Percentiles rank a stretch among this genome's conserved stretches.
These are phyloP conservation scores for Pichia sp. DNA, from an alignment of 1,139 yeast genomes.

Conservation along the genomic window DNA sequence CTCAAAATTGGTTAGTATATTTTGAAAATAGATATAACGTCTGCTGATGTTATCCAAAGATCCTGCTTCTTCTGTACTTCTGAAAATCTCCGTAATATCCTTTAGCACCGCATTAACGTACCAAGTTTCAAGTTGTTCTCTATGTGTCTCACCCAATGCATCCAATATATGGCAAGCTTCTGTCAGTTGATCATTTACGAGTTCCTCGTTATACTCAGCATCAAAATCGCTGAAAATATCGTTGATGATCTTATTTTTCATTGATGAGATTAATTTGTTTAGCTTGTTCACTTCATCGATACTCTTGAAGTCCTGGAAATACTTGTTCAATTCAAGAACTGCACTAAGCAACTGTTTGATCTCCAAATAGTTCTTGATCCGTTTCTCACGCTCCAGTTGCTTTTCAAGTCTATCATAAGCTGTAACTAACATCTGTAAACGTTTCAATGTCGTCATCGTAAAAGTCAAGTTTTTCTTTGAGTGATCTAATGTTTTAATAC, in stretches of 20 bases:
- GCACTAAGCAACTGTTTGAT: constrained; percentile 66
- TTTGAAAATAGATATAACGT: constrained; percentile 74
- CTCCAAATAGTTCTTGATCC: constrained; percentile 49
- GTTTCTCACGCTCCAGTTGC: constrained; percentile 31
- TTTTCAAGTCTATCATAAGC: constrained; percentile 63
- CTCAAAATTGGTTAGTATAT: constrained; percentile 52
- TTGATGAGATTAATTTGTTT: constrained; percentile 52
- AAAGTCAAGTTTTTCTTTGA: constrained; percentile 76
- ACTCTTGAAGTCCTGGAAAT: constrained; percentile 77
- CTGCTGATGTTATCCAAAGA: constrained; percentile 79
- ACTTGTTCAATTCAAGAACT: constrained; percentile 67
- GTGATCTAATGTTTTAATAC: constrained; percentile 70
- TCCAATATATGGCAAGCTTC: constrained; percentile 73
- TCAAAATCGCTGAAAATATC: constrained; percentile 75
- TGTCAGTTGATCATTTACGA: constrained; percentile 31
- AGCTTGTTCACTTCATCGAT: constrained; percentile 74
- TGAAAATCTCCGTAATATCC: constrained; percentile 72
- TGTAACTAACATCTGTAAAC: constrained; percentile 78
- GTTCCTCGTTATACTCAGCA: constrained; percentile 28
- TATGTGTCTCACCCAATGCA: constrained; percentile 52
- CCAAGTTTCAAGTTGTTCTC: constrained; percentile 63
- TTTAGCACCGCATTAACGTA: constrained; percentile 62
- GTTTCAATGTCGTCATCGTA: constrained; percentile 78
- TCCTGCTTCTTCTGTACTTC: constrained; percentile 84
- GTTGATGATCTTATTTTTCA: constrained; percentile 61